Percentiles rank a stretch among this genome's conserved stretches.
Conservation (phyloP, 805 yeast genomes). For the Yarrowia sp. region DNA sequence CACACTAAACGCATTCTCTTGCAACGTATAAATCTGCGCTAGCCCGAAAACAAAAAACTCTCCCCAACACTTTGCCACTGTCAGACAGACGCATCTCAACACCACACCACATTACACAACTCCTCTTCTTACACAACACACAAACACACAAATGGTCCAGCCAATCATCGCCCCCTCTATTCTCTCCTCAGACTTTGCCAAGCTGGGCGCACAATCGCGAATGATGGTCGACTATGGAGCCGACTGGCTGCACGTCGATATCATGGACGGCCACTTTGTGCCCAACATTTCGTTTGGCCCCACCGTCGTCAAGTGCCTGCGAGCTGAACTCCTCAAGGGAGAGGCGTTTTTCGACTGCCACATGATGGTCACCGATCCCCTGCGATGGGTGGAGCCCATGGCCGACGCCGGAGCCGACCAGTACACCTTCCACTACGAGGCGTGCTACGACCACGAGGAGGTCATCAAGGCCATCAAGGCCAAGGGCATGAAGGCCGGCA, state of each 20-base stretch:
- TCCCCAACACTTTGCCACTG: neutral
- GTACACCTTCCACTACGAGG: conserved; percentile 94
- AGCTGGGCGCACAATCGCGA: conserved; percentile 84
- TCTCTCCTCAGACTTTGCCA: conserved; percentile 82
- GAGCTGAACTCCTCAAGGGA: conserved; percentile 71
- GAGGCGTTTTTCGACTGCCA: conserved; percentile 84
- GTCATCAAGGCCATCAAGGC: conserved; percentile 72
- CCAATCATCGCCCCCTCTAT: conserved; percentile 82
- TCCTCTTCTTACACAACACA: neutral
- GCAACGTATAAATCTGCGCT: neutral
- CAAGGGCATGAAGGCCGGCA: conserved; percentile 87
- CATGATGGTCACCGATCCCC: conserved; percentile 94
- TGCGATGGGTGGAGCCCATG: conserved; percentile 88
- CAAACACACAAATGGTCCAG: conserved; percentile 31
- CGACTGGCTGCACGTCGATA: conserved; percentile 97
- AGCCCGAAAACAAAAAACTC: no score
- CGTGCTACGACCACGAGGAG: conserved; percentile 64
- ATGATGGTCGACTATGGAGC: conserved; percentile 75
- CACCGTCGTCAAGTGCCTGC: conserved; percentile 75
- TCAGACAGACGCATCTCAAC: neutral
- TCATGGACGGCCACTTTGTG: conserved; percentile 98
- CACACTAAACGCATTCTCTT: neutral
- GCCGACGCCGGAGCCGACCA: conserved; percentile 95
- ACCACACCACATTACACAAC: neutral
- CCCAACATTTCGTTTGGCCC: conserved; percentile 96